These are phyloP conservation scores for Dalechampia spathulata DNA, from an alignment of 441 rosid species.

Conservation along the genomic window DNA sequence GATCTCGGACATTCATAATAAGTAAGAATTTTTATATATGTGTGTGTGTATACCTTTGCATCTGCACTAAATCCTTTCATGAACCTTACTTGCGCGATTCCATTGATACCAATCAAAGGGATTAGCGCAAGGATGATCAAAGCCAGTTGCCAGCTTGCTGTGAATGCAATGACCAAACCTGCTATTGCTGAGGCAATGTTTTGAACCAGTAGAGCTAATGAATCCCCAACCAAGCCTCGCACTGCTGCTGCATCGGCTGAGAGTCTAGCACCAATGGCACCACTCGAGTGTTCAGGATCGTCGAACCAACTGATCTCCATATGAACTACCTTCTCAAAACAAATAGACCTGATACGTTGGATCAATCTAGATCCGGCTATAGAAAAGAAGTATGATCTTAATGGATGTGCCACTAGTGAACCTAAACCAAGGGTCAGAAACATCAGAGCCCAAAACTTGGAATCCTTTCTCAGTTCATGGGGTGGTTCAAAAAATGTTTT, in stretches of 20 bases:
- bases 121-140: slow-evolving; percentile 45
- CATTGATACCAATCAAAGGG: slow-evolving; percentile 50
- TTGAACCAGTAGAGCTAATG: slow-evolving; percentile 53
- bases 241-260: slow-evolving; percentile 67
- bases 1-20: too few species aligned
- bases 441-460: slow-evolving; percentile 62
- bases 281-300: slow-evolving; percentile 63
- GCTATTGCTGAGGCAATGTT: slow-evolving; percentile 43
- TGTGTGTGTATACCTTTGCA: slow-evolving; percentile 63
- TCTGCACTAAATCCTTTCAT: slow-evolving; percentile 64
- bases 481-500: slow-evolving; percentile 49
- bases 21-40: too few species aligned
- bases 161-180: slow-evolving; percentile 61
- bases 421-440: slow-evolving; percentile 42
- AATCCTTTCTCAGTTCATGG: slow-evolving; percentile 39
- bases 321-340: slow-evolving; percentile 72
- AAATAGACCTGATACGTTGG: slow-evolving; percentile 46
- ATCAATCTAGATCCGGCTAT: slow-evolving; percentile 62
- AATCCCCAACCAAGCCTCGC: slow-evolving; percentile 60
- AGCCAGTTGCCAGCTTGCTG: slow-evolving; percentile 63
- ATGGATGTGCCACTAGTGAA: slow-evolving; percentile 36
- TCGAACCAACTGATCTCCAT: slow-evolving; percentile 89
- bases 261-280: slow-evolving; percentile 70
- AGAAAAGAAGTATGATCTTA: slow-evolving; percentile 46
- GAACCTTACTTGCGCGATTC: slow-evolving; percentile 46